phyloP scores from a whole-genome alignment of 2,329 filamentous ascomycete genomes.

The Tolypocladium nubicola region DNA sequence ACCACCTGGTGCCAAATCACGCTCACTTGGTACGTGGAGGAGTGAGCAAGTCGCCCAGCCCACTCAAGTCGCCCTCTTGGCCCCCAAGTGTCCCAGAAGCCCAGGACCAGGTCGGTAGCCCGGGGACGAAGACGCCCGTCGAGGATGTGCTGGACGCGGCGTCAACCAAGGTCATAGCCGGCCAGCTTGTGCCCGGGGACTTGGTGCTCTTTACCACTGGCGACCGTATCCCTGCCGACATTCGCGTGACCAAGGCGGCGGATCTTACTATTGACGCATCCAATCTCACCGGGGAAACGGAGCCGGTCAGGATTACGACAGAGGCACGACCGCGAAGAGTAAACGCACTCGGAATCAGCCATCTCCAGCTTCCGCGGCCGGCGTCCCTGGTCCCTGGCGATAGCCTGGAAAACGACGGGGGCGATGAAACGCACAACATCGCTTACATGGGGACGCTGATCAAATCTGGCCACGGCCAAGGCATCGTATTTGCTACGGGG shows the following conservation, averaged over 20 bases:
- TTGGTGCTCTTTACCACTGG: conserved; percentile 90
- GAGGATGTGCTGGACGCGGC: conserved; percentile 57
- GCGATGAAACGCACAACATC: conserved; percentile 77
- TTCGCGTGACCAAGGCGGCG: conserved; percentile 81
- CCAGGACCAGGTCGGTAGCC: conserved; percentile 29
- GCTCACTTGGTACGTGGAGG: conserved; percentile 78
- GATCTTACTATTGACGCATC: conserved; percentile 94
- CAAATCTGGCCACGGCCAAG: conserved; percentile 88
- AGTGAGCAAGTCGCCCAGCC: conserved; percentile 21
- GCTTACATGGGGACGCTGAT: conserved; percentile 98
- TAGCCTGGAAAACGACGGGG: conserved; percentile 44
- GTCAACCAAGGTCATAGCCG: conserved; percentile 77
- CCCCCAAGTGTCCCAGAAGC: conserved; percentile 32
- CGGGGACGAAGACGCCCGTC: conserved; percentile 47
- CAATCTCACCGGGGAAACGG: conserved; percentile 93
- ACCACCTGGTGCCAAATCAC: conserved; percentile 86
- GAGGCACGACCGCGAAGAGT: conserved; percentile 36
- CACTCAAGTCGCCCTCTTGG: conserved; percentile 32
- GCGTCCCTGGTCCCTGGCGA: conserved; percentile 34
- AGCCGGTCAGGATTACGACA: conserved; percentile 72
- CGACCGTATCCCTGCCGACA: conserved; percentile 91
- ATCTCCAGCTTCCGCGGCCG: conserved; percentile 18
- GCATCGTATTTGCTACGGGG: conserved; percentile 94
- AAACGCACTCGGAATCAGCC: conserved; percentile 15
- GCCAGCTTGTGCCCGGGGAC: conserved; percentile 83